Percentiles rank a stretch among this genome's conserved stretches.
These are phyloP conservation scores for Brassica rapa DNA, from an alignment of 345 rosid species.

Conservation along the genomic window DNA sequence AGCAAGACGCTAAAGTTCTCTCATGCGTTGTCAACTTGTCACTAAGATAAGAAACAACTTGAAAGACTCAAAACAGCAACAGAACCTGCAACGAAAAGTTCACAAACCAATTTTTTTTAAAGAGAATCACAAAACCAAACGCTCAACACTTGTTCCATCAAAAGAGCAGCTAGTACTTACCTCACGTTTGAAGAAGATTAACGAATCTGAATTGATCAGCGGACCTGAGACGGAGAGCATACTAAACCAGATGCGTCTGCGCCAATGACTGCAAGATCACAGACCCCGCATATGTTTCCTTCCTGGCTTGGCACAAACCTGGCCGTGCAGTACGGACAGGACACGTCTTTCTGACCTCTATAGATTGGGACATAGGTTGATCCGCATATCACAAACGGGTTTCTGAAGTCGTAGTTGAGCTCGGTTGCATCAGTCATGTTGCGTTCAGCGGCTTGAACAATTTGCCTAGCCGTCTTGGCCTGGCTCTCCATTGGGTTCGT, in stretches of 20 bases:
- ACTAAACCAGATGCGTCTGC: neutral
- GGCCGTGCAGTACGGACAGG: neutral
- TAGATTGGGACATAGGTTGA: neutral
- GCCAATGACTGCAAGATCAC: constrained; percentile 2
- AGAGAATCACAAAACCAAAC: neutral
- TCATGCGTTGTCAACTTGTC: neutral
- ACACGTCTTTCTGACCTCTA: neutral
- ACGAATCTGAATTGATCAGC: neutral
- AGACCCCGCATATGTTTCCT: neutral
- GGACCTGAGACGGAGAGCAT: neutral
- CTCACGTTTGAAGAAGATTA: neutral
- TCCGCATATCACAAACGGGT: neutral
- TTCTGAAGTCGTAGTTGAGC: constrained; percentile 1
- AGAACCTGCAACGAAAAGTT: neutral
- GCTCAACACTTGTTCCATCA: neutral
- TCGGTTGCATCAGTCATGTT: neutral
- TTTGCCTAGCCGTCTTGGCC: neutral
- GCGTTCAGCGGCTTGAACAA: neutral
- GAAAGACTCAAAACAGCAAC: neutral
- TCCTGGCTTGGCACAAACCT: neutral
- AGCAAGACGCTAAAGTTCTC: neutral
- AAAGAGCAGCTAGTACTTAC: neutral
- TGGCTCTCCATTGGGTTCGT: neutral
- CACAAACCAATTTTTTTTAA: neutral
- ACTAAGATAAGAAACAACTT: neutral